phyloP scores from a whole-genome alignment of 257 asterid species.

The Haberlea rhodopensis region DNA sequence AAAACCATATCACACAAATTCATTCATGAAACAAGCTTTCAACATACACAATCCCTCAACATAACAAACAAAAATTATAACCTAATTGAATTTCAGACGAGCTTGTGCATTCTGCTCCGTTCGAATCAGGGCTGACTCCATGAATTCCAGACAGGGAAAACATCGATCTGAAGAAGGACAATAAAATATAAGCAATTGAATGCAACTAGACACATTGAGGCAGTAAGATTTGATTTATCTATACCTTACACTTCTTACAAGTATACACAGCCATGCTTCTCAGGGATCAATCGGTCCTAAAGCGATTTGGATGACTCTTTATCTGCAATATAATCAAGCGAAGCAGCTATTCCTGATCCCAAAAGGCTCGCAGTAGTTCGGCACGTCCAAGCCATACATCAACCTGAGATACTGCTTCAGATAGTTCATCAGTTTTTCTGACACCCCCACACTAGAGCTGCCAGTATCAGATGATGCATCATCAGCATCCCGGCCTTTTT shows the following conservation, averaged over 20 bases:
- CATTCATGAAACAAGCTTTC: constrained; percentile 16
- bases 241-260: constrained; percentile 96
- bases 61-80: constrained; percentile 14
- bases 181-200: constrained; percentile 22
- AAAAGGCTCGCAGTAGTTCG: constrained; percentile 90
- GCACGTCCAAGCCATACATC: constrained; percentile 92
- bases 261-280: constrained; percentile 99
- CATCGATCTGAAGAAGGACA: constrained; percentile 65
- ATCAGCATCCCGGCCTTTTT: no score
- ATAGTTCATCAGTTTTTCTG: constrained; percentile 79
- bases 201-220: constrained; percentile 9
- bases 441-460: constrained; percentile 91
- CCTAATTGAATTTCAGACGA: constrained; percentile 94
- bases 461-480: constrained; percentile 96
- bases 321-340: constrained; percentile 94
- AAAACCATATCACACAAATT: constrained; percentile 20
- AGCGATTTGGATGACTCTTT: constrained; percentile 82
- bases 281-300: constrained; percentile 81
- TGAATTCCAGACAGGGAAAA: constrained; percentile 90
- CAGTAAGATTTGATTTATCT: constrained; percentile 5
- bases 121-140: constrained; percentile 97
- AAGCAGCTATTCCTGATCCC: constrained; percentile 96
- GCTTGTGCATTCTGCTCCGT: constrained; percentile 97
- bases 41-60: neutral
- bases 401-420: constrained; percentile 73